Evolutionary conservation across 163 green algal species (phyloP), one percentile per base, ranked within the genome.

Genomic region (Prototheca wickerhamii): DNA sequence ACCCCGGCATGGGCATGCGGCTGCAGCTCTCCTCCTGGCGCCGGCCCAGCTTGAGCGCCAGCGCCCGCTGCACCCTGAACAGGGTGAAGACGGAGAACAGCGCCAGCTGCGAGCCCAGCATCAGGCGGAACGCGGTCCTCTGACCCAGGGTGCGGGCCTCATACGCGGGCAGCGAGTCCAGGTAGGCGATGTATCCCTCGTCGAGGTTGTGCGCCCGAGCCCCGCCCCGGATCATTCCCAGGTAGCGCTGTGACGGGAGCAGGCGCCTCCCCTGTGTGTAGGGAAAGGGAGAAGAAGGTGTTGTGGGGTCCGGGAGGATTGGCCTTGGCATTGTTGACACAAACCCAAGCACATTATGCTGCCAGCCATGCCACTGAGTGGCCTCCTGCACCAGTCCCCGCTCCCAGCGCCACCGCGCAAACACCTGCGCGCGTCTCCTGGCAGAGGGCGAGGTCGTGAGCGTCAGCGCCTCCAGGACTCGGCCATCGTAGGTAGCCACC

Each of bases 181-280:
- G 51, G 51, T 58, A 58, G 8, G 25, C 51, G 5, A 37, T 23
- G 26, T 35, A 58, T 6, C 25, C 26, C 10, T 23, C 26, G 26
- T 58, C 8, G 5, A 58, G 51, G 26, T 21, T 21, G 7, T 34
- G 25, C 26, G 33, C 26, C 4, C 6, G 8, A 4, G 51, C 51
- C 5, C 51, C 51, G 51, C 5, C 4, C 3, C 56, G 62, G 2
- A 83, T 43, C n/a, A 83, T 29, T 4, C 23, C 43, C 3, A 83
- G 30, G 50, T 83, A 83, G 3, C 76, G 68, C 55, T 59, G 34
- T 0, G 59, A 73, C 0, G 76, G 76, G 51, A 73, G 58, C 32
- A 56, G 28, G 0, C 29, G 20, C 0, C 63, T 49, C 26, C 70
- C 71, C 63, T 65, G 60, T 46, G 44, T 2, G 17, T 4, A 12